Base-by-base conservation (phyloP, 805 yeast species). In the Metschnikowia reukaufii region DNA sequence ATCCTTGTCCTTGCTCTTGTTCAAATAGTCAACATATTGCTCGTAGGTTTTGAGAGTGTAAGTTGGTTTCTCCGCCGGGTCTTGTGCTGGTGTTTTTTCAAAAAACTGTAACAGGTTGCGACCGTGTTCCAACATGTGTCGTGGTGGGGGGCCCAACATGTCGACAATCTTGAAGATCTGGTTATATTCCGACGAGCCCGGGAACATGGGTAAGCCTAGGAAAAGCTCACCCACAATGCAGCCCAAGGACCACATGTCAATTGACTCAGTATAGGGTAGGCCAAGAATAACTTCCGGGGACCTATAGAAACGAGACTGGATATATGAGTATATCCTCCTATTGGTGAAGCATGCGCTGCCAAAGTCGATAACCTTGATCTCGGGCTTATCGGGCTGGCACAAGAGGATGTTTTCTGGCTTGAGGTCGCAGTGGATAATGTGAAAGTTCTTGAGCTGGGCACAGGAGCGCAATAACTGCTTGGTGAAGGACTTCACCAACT, bases 211-310 rank as follows among this genome's bases (percentile, higher is more conserved):
- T 46, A 92, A 74, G 0, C 99, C 99, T 42, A 92, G 66, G 56
- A 86, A 91, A 39, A 92, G 70, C 65, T 94, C 99, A 1, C 94
- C 95, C 29, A 89, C 81, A 42, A 94, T 88, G 62, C 97, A 87
- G 0, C 96, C 99, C 36, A 91, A 70, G 0, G 98, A 92, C 99
- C 99, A 94, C 82, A 92, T 89, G 64, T 92, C 99, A 44, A 94
- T 92, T 6, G 96, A 82, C 8, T 96, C 81, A 0, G 96, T 86
- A 61, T 94, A 92, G 4, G 96, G 96, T 36, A 92, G 72, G 0
- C 99, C 98, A 17, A 92, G 68, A 2, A 94, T 81, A 17, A 92
- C 96, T 64, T 92, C 99, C 0, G 99, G 99, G 2, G 96, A 87
- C 52, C 99, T 76, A 68, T 92, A 92, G 60, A 91, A 91, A 49